Evolutionary conservation across 106 monocot species (phyloP).

Genomic region (Allium cepa): DNA sequence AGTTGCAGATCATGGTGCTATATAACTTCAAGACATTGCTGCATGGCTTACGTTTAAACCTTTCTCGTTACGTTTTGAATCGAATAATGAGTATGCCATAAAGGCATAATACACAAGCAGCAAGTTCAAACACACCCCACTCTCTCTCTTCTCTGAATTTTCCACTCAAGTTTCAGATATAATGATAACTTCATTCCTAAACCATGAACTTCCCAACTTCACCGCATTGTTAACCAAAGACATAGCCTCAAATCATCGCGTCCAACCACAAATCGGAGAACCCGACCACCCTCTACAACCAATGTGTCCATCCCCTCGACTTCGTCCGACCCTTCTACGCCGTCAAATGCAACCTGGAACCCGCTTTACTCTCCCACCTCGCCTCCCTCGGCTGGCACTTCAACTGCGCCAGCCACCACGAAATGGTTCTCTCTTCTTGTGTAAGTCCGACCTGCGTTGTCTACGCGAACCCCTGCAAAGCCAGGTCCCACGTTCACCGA

Average conservation of each 20-base stretch:
- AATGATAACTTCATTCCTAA: too few relatives aligned
- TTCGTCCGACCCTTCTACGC: constrained; percentile 12
- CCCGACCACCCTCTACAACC: constrained; percentile 2
- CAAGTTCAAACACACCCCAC: too few relatives aligned
- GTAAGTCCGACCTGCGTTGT: constrained; percentile 7
- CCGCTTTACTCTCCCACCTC: not conserved
- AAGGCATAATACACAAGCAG: too few relatives aligned
- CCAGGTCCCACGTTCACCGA: constrained; percentile 13
- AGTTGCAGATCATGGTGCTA: too few relatives aligned
- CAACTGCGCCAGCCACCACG: constrained; percentile 23
- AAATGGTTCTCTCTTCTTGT: constrained; percentile 11
- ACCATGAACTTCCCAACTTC: too few relatives aligned
- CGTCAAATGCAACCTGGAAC: constrained; percentile 21
- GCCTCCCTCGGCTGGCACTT: constrained; percentile 14
- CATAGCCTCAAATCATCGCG: not conserved
- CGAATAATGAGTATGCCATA: too few relatives aligned
- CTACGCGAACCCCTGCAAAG: constrained; percentile 30
- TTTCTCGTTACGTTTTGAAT: too few relatives aligned
- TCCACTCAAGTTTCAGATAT: too few relatives aligned
- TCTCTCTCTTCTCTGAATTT: too few relatives aligned
- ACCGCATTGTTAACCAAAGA: too few relatives aligned
- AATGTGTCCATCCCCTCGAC: constrained; percentile 2
- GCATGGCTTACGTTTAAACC: too few relatives aligned
- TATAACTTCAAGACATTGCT: too few relatives aligned
- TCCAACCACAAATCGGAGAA: not conserved